These are phyloP conservation scores for Didymellaceae sp. DNA, from an alignment of 2,329 filamentous ascomycete genomes.

Conservation along the genomic window DNA sequence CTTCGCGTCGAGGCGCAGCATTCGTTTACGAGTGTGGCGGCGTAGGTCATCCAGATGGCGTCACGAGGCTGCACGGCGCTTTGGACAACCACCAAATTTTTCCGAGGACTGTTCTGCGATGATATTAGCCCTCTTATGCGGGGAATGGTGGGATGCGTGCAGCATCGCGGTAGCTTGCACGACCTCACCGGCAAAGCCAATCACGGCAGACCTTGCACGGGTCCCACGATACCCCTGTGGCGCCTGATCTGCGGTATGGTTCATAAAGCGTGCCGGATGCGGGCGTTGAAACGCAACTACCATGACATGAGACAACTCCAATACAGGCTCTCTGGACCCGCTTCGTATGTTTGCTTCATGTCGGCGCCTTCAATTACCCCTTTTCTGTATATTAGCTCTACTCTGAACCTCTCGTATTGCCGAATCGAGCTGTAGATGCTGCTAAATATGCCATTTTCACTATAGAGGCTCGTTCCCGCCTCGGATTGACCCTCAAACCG, in stretches of 20 bases:
- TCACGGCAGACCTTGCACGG: slow-evolving; percentile 18
- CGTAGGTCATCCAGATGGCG: slow-evolving; percentile 15
- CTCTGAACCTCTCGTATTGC: slow-evolving; percentile 21
- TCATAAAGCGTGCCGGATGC: slow-evolving; percentile 30
- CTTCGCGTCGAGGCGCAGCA: slow-evolving; percentile 26
- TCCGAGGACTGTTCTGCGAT: slow-evolving; percentile 3
- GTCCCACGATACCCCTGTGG: slow-evolving; percentile 38
- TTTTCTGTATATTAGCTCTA: slow-evolving; percentile 28
- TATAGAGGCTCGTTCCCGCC: slow-evolving; percentile 26
- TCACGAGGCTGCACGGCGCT: slow-evolving; percentile 9
- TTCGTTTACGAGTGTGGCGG: slow-evolving; percentile 24
- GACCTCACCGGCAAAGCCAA: slow-evolving; percentile 17
- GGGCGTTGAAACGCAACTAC: slow-evolving; percentile 44
- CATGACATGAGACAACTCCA: slow-evolving; percentile 45
- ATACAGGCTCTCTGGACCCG: slow-evolving; percentile 33
- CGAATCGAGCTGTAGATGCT: slow-evolving; percentile 22
- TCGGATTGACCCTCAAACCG: slow-evolving; percentile 43
- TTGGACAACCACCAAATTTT: slow-evolving; percentile 2
- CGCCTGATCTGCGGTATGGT: slow-evolving; percentile 31
- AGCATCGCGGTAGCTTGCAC: slow-evolving; percentile 9
- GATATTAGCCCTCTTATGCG: slow-evolving; percentile 24
- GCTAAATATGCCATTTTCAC: slow-evolving; percentile 38
- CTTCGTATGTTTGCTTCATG: slow-evolving; percentile 32
- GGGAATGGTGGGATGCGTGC: slow-evolving; percentile 18
- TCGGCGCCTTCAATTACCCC: slow-evolving; percentile 21